Evolutionary conservation across 1,284 basidiomycete genomes (phyloP), one percentile per base, ranked within the genome.

Genomic region (Leccinum angustisporum): DNA sequence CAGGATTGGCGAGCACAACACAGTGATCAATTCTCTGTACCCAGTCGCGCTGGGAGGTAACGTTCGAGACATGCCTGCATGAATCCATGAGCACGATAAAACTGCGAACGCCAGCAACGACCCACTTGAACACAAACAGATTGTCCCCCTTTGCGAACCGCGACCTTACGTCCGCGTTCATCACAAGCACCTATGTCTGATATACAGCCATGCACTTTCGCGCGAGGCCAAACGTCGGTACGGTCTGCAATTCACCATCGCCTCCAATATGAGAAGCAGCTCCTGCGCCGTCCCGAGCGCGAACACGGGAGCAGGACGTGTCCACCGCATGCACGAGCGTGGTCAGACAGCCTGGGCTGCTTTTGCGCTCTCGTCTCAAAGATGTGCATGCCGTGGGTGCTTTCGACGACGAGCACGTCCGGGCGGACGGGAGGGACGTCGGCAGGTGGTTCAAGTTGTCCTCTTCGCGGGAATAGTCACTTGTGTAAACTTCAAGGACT

Each of bases 121-220:
- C 90, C 65, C 75, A 96, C 86, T 94, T 95, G 87, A 98, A 98
- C 54, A 97, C 92, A 72, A 97, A 97, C 0, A 94, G 94, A 71
- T 97, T 97, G 69, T 97, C 94, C n/a, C 91, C 84, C 69, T 87
- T 88, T 0, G 93, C 93, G 72, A 97, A 97, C 53, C 94, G 82
- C 62, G 90, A 33, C 10, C 33, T 33, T 10, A 33, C 33, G 33
- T 33, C 11, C 33, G 11, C 33, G 33, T 33, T 33, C 94, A 97
- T 97, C 4, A 94, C 94, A 74, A 96, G 94, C 61, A 96, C 95
- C 71, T 97, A 95, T 0, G 93, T 91, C 75, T 98, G 95, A 77
- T 97, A 99, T 7, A 98, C 94, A 46, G 94, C 90, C 93, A 99
- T 98, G 68, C 95, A 98, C 72, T 96, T 97, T 64, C 92, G 86